phyloP scores from a whole-genome alignment of 345 rosid species.

The Balakata baccata region DNA sequence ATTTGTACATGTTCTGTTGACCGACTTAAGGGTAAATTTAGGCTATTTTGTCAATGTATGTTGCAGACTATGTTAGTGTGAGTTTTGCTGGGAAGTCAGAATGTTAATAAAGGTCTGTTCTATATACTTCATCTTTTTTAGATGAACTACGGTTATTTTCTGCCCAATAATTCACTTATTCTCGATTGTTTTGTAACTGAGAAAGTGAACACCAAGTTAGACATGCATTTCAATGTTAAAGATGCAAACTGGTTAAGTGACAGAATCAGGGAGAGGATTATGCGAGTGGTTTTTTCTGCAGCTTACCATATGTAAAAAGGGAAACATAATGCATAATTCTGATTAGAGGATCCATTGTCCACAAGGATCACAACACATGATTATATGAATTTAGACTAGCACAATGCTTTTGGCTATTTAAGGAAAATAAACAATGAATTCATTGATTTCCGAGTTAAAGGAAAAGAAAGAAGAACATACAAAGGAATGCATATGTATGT shows the following conservation, averaged over 20 bases:
- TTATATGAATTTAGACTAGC: neutral
- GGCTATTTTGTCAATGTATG: neutral
- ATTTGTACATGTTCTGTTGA: neutral
- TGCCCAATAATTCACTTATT: neutral
- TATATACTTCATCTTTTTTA: neutral
- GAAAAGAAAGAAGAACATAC: neutral
- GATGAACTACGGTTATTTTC: neutral
- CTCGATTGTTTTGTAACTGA: conserved; percentile 11
- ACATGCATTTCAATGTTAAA: conserved; percentile 86
- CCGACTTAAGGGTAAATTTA: neutral
- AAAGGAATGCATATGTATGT: neutral
- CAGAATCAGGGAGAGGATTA: conserved; percentile 63
- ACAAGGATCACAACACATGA: neutral
- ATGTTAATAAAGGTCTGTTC: conserved; percentile 91
- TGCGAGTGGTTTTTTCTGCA: conserved; percentile 57
- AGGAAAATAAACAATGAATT: neutral
- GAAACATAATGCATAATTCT: conserved; percentile 1
- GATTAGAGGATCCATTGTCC: neutral
- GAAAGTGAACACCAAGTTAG: conserved; percentile 95
- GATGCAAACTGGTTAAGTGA: conserved; percentile 78
- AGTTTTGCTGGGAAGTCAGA: conserved; percentile 96
- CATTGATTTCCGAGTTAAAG: neutral
- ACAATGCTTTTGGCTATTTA: neutral
- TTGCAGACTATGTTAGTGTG: conserved; percentile 69
- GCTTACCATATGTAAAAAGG: conserved; percentile 8